A percentile compares a stretch with the other conserved stretches of the same genome.
Conservation (phyloP, 1,284 basidiomycete genomes). For the Violaceomyces palustris region DNA sequence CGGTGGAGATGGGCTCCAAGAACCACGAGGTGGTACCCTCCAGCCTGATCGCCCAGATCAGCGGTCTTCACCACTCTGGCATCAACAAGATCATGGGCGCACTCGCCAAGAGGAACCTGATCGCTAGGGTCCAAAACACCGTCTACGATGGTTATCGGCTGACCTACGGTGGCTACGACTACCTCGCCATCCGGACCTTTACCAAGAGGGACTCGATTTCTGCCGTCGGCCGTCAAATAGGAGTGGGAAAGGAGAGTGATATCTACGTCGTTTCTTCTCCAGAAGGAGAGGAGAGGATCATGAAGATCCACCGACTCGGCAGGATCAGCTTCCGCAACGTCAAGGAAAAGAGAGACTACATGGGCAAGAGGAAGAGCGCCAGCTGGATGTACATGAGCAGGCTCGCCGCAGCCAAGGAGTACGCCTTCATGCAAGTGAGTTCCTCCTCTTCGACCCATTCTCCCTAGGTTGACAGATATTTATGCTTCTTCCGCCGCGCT, state of each 20-base stretch:
- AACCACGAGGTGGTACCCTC: slow-evolving; percentile 95
- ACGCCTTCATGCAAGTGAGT: slow-evolving; percentile 91
- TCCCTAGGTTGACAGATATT: background rate
- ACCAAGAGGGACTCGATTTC: slow-evolving; percentile 60
- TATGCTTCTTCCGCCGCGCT: background rate
- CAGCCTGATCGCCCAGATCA: slow-evolving; percentile 80
- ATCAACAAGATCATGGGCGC: slow-evolving; percentile 87
- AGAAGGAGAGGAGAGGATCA: slow-evolving; percentile 75
- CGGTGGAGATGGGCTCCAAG: slow-evolving; percentile 96
- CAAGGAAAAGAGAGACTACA: slow-evolving; percentile 93
- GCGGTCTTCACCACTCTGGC: slow-evolving; percentile 80
- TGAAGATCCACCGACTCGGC: slow-evolving; percentile 89
- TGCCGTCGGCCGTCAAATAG: slow-evolving; percentile 87
- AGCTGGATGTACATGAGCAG: slow-evolving; percentile 99
- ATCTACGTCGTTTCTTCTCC: slow-evolving; percentile 87
- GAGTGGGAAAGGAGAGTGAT: slow-evolving; percentile 96
- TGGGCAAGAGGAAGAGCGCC: slow-evolving; percentile 89
- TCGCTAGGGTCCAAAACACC: slow-evolving; percentile 82
- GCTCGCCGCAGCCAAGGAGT: slow-evolving; percentile 92
- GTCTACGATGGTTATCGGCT: slow-evolving; percentile 96
- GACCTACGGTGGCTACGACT: slow-evolving; percentile 97
- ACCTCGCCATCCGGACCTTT: slow-evolving; percentile 84
- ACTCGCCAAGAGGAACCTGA: slow-evolving; percentile 83
- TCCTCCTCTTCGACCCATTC: background rate
- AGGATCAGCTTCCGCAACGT: slow-evolving; percentile 94